Evolutionary conservation across 257 asterid species (phyloP).

Genomic region (Solanum chaucha): DNA sequence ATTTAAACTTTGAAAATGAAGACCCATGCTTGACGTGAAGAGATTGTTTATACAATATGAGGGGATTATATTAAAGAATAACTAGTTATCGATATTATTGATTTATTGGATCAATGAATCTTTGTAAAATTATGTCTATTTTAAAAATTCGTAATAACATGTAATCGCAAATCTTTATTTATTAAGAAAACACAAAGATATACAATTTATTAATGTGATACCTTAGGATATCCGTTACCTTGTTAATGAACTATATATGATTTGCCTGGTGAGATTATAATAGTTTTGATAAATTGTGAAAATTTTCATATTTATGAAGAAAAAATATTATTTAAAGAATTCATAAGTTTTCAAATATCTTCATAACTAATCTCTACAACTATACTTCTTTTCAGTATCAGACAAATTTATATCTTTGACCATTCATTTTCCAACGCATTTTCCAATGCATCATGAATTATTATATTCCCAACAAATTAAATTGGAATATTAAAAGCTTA

Average conservation of each 20-base stretch:
- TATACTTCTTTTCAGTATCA: too few species aligned
- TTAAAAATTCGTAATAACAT: background rate
- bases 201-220: background rate
- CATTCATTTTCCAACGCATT: too few species aligned
- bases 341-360: too few species aligned
- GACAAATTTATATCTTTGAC: too few species aligned
- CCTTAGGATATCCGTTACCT: fast-evolving
- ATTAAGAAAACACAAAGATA: background rate
- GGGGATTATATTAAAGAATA: background rate
- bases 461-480: too few species aligned
- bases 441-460: background rate
- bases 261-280: background rate
- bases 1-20: background rate
- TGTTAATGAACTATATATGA: background rate
- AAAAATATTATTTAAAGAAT: background rate
- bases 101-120: background rate
- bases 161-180: background rate
- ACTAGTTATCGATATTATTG: fast-evolving
- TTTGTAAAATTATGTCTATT: background rate
- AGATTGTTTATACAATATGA: background rate
- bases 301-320: background rate
- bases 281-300: background rate
- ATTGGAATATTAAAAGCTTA: background rate
- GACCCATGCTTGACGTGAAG: fast-evolving
- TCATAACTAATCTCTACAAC: too few species aligned